Conservation (phyloP, 345 rosid species). For the Hirschfeldia incana region DNA sequence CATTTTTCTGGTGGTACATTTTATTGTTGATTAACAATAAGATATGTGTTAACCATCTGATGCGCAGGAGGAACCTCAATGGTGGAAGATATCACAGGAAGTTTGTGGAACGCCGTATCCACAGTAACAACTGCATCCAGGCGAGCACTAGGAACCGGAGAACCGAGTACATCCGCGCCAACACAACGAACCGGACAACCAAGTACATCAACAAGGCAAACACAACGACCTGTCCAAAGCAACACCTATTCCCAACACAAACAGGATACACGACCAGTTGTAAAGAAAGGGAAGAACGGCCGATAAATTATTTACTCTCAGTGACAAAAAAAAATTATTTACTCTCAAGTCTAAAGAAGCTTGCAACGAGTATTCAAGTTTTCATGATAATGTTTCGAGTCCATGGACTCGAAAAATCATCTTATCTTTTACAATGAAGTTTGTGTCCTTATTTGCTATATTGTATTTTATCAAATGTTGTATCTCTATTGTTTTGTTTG, state of each 20-base stretch:
- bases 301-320: too few species aligned
- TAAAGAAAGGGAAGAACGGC: not conserved
- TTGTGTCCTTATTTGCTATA: not conserved
- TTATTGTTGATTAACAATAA: not conserved
- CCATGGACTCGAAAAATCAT: not conserved
- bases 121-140: not conserved
- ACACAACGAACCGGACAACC: not conserved
- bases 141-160: not conserved
- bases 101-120: not conserved
- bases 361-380: not conserved
- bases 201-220: not conserved
- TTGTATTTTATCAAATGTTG: not conserved
- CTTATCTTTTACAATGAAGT: not conserved
- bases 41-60: not conserved
- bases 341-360: too few species aligned
- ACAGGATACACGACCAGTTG: not conserved
- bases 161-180: not conserved
- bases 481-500: not conserved
- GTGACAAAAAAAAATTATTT: too few species aligned
- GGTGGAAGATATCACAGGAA: not conserved
- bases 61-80: not conserved
- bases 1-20: not conserved
- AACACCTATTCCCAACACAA: not conserved
- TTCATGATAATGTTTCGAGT: not conserved
- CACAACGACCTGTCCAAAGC: not conserved